Base-by-base conservation (phyloP, 345 rosid species). In the Corymbia maculata region DNA sequence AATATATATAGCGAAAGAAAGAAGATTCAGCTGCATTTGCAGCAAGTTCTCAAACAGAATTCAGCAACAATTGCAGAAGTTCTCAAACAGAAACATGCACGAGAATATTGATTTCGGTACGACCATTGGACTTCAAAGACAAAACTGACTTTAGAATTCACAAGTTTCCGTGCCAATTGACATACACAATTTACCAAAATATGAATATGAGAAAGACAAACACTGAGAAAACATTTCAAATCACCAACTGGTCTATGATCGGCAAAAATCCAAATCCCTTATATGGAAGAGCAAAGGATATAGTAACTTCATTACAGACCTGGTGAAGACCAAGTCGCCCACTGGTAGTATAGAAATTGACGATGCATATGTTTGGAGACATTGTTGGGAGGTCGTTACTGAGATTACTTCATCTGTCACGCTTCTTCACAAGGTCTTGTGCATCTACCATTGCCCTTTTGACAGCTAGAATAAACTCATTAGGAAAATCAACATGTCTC, bases 281-380 rank as follows among this genome's bases (percentile, higher is more conserved):
- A 1, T 10, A 16, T 36, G 49, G 82, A 36, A 75, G 84, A 75
- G 21, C 84, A 19, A 42, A 19, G 49, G 49, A 36, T 19, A 45
- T 13, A 11, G 79, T 42, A 26, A 44, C 3, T 42, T 42, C 32
- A 85, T 30, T 51, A 51, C 87, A 57, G 52, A 95, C 95, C 96
- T 94, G 93, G 91, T 94, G 96, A 82, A 96, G 96, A 52, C 98
- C 97, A 9, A 95, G 95, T 87, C 91, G 90, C 52, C 97, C 96
- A 42, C 57, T 88, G 51, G 57, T 79, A 52, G 91, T 85, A 89
- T 96, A 95, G 87, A 95, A 96, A 89, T 95, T 95, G 2, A 91
- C 90, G 6, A 96, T 93, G 91, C 98, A 93, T 51, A 93, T 90
- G 89, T 94, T 89, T 24, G 96, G 95, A 80, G 93, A 89, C 92